These are phyloP conservation scores for Tetradesmus obliquus DNA, from an alignment of 139 green algal genomes.

Conservation along the genomic window DNA sequence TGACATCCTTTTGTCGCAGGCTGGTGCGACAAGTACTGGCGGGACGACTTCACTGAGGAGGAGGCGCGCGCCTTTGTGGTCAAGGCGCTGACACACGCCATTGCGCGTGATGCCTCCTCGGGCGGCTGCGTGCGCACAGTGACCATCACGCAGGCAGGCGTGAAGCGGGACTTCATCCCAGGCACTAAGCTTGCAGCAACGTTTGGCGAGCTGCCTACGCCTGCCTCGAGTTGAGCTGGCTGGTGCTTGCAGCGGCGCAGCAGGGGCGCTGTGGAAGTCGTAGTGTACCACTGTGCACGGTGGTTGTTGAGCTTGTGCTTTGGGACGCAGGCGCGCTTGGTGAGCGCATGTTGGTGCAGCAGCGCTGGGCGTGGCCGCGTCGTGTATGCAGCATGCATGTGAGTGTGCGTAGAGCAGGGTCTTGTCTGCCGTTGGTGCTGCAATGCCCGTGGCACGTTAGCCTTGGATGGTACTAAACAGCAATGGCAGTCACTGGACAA, in stretches of 20 bases:
- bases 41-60: slow-evolving; percentile 78
- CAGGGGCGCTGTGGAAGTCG: no score
- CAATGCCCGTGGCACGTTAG: no score
- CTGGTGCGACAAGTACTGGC: slow-evolving; percentile 82
- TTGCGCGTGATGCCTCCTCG: slow-evolving; percentile 84
- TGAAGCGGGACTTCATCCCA: slow-evolving; percentile 72
- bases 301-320: no score
- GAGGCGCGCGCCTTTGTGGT: slow-evolving; percentile 86
- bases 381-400: neutral
- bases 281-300: no score
- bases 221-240: neutral
- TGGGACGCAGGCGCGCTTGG: no score
- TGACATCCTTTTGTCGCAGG: neutral
- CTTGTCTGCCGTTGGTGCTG: no score
- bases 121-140: slow-evolving; percentile 91
- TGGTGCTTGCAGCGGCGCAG: neutral
- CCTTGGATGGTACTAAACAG: no score
- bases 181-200: slow-evolving; percentile 55
- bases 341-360: neutral
- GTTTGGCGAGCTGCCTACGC: slow-evolving; percentile 48
- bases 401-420: neutral
- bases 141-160: slow-evolving; percentile 70
- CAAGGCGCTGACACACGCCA: slow-evolving; percentile 81
- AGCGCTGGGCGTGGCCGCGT: neutral
- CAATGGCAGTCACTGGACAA: no score